phyloP scores from a whole-genome alignment of 1,284 basidiomycete genomes.

The Caloboletus firmus region DNA sequence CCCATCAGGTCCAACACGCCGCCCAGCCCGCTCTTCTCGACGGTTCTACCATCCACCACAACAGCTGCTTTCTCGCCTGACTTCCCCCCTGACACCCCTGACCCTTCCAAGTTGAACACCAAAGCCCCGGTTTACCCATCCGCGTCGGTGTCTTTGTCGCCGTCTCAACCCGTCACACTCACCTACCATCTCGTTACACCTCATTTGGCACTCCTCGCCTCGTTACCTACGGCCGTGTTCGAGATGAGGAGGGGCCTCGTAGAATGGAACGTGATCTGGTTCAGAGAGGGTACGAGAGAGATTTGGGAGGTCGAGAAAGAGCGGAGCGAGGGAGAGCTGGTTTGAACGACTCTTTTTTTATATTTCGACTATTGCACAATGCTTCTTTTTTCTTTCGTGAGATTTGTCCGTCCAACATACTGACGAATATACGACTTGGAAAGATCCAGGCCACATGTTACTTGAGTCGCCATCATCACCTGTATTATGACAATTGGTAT shows the following conservation, averaged over 20 bases:
- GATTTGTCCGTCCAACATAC: background rate
- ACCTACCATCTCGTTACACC: constrained; percentile 86
- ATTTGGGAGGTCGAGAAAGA: constrained; percentile 72
- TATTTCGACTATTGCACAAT: background rate
- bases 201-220: constrained; percentile 76
- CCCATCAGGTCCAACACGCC: constrained; percentile 41
- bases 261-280: constrained; percentile 92
- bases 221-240: constrained; percentile 79
- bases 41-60: constrained; percentile 1
- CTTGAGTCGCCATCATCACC: background rate
- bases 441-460: background rate
- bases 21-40: background rate
- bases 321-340: constrained; percentile 40
- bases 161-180: constrained; percentile 68
- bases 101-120: constrained; percentile 1
- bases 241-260: constrained; percentile 79
- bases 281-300: constrained; percentile 77
- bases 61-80: background rate
- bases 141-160: constrained; percentile 56
- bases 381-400: background rate
- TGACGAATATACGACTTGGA: constrained; percentile 5
- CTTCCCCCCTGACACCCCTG: background rate
- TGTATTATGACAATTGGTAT: background rate
- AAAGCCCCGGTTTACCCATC: constrained; percentile 34
- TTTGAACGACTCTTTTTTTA: constrained; percentile 1